Percentiles rank a stretch among this genome's conserved stretches.
Conservation (phyloP, 2,329 filamentous ascomycete genomes). For the Ophiognomonia clavigignenti-juglandacearum region DNA sequence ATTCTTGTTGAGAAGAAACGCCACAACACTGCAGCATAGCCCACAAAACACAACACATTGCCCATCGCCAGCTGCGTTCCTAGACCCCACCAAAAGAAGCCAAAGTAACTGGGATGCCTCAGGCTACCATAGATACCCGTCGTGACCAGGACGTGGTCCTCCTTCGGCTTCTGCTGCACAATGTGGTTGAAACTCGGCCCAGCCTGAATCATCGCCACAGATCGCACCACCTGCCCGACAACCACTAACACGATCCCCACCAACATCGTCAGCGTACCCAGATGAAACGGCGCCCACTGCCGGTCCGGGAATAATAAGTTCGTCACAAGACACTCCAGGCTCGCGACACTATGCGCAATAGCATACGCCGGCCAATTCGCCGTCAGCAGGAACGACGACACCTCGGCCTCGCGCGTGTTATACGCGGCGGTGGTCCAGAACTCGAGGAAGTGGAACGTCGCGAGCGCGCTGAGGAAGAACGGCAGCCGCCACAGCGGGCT, state of each 20-base stretch:
- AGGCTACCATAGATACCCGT: constrained; percentile 71
- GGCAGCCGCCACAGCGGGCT: constrained; percentile 56
- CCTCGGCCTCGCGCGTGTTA: constrained; percentile 69
- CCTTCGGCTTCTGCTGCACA: constrained; percentile 65
- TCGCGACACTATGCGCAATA: constrained; percentile 71
- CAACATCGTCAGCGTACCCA: constrained; percentile 37
- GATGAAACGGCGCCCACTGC: constrained; percentile 40
- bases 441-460: constrained; percentile 91
- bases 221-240: constrained; percentile 70
- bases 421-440: constrained; percentile 84
- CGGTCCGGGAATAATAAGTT: constrained; percentile 48
- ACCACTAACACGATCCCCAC: constrained; percentile 61
- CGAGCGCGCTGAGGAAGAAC: constrained; percentile 65
- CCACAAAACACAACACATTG: constrained; percentile 72
- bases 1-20: constrained; percentile 77
- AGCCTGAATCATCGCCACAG: constrained; percentile 83
- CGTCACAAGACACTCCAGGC: constrained; percentile 66
- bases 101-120: constrained; percentile 91
- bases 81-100: constrained; percentile 98
- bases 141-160: constrained; percentile 75
- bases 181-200: constrained; percentile 89
- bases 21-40: constrained; percentile 74
- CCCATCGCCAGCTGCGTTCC: constrained; percentile 89
- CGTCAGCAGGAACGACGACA: constrained; percentile 76
- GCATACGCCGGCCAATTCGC: constrained; percentile 83